Evolutionary conservation across 805 yeast species (phyloP), one percentile per base, ranked within the genome.

Genomic region (Priceomyces haplophilus): DNA sequence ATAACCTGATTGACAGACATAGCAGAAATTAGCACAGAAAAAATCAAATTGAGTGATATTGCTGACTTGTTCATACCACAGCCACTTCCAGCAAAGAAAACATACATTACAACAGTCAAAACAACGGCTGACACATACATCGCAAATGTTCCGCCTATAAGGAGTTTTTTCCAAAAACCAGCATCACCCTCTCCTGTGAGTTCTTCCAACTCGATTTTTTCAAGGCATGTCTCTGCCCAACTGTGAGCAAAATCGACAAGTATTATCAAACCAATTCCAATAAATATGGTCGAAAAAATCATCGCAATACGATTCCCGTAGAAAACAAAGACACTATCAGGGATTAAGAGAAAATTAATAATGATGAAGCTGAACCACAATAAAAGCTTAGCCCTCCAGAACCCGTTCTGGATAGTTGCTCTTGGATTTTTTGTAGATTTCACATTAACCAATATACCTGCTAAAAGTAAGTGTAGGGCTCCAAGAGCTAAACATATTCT

Each of bases 211-310:
- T 93, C 98, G 33, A 93, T 88, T 54, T 88, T 86, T 50, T 84
- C 89, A 41, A 93, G 75, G 62, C 99, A 93, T 6, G 85, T 86
- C 55, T 93, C 99, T 0, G 98, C 97, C 97, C 97, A 93, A 52
- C 91, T 91, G 64, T 93, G 98, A 3, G 99, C 98, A 73, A 88
- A 93, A 63, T 93, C 99, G 24, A 93, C 97, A 38, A 93, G 69
- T 38, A 93, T 71, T 11, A 95, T 85, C 44, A 93, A 75, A 1
- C 99, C 99, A 47, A 93, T 87, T 12, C 93, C 82, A 29, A 91
- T 78, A 65, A 93, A 93, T 3, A 89, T 57, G 2, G 91, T 85
- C 34, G 96, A 88, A 53, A 88, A 83, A 4, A 88, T 65, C 23
- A 90, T 84, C 4, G 97, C 88, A 34, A 93, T 71, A 67, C 88